Evolutionary conservation across 495 filamentous ascomycete genomes (phyloP).

Genomic region (Parathielavia appendiculata): DNA sequence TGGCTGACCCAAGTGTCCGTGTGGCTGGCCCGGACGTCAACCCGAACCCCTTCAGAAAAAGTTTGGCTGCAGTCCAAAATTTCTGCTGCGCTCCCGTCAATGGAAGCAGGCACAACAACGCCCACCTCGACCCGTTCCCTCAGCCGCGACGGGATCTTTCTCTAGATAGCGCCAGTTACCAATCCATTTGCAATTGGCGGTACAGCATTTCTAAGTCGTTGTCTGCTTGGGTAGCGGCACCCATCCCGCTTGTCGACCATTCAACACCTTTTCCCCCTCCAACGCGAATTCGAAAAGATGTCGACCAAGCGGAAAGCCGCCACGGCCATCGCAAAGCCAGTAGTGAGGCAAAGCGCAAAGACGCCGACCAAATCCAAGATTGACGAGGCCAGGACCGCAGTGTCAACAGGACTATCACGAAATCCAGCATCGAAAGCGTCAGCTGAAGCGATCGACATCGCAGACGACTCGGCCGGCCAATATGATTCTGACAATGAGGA

Average conservation of each 20-base stretch:
- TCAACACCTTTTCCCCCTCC: neutral
- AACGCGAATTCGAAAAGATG: conserved; percentile 30
- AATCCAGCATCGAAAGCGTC: conserved; percentile 26
- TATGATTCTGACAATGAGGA: conserved; percentile 39
- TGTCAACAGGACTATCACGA: conserved; percentile 38
- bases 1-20: too few relatives aligned
- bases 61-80: conserved; percentile 18
- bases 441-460: conserved; percentile 47
- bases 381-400: conserved; percentile 68
- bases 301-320: conserved; percentile 51
- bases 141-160: too few relatives aligned
- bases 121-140: too few relatives aligned
- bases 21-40: neutral
- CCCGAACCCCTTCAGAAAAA: conserved; percentile 13
- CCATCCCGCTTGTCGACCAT: neutral
- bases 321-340: conserved; percentile 43
- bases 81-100: conserved; percentile 21
- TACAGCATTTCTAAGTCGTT: neutral
- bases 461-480: conserved; percentile 49
- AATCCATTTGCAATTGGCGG: neutral
- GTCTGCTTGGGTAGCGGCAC: neutral
- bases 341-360: conserved; percentile 55
- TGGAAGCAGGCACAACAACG: neutral
- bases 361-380: conserved; percentile 57
- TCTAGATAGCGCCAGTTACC: neutral